These are phyloP conservation scores for Ganoderma sinense DNA, from an alignment of 1,284 basidiomycete genomes.

Conservation along the genomic window DNA sequence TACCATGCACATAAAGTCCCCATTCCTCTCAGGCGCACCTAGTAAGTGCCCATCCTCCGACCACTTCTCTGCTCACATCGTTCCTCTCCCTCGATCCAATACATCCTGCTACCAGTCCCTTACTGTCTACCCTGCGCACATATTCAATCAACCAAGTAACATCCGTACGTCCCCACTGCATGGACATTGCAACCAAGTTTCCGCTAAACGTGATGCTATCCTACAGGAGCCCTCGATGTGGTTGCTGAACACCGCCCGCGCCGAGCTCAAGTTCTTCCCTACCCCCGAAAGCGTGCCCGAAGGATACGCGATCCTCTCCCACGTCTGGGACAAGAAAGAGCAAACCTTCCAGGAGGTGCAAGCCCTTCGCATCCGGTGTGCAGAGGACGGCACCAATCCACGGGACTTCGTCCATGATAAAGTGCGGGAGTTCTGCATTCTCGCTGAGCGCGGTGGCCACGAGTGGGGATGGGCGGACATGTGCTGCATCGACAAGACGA, in stretches of 20 bases:
- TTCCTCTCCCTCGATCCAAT: too few species aligned
- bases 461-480: conserved; percentile 1
- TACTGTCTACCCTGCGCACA: too few species aligned
- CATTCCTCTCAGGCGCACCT: too few species aligned
- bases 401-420: not conserved
- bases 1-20: too few species aligned
- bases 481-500: conserved; percentile 9
- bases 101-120: too few species aligned
- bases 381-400: not conserved
- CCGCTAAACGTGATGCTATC: not conserved
- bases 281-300: not conserved
- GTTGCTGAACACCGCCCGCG: not conserved
- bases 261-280: not conserved
- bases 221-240: not conserved
- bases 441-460: not conserved
- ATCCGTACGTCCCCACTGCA: too few species aligned
- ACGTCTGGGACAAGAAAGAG: not conserved
- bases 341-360: not conserved
- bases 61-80: too few species aligned
- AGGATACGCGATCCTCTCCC: conserved; percentile 5
- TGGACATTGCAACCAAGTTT: too few species aligned
- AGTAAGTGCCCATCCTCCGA: too few species aligned
- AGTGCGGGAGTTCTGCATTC: not conserved
- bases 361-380: not conserved
- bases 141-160: too few species aligned